These are phyloP conservation scores for Saccharomyces kudriavzevii DNA, from an alignment of 805 yeast genomes.

Conservation along the genomic window DNA sequence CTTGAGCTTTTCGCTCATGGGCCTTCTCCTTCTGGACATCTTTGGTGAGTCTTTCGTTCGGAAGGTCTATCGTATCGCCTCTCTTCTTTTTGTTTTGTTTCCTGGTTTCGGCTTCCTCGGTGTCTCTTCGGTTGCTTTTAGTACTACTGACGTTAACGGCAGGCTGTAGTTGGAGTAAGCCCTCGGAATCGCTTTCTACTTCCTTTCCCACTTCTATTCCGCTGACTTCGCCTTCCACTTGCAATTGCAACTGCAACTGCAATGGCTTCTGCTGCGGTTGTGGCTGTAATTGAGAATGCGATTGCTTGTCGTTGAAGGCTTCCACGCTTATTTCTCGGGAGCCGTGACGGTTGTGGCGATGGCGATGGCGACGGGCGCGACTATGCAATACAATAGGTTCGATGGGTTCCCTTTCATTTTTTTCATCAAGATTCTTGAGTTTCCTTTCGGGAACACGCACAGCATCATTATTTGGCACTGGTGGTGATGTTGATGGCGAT, in stretches of 20 bases:
- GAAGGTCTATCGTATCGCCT: not conserved
- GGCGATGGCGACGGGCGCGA: not conserved
- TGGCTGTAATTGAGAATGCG: not conserved
- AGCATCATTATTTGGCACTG: not conserved
- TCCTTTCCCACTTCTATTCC: not conserved
- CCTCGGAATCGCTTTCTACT: not conserved
- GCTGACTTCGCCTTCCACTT: not conserved
- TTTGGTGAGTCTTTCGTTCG: not conserved
- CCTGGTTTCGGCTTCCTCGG: not conserved
- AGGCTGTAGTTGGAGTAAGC: constrained; percentile 6
- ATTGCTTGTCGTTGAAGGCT: not conserved
- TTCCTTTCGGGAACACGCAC: not conserved
- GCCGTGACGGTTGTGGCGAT: not conserved
- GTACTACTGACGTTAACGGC: constrained; percentile 14
- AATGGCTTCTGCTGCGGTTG: not conserved
- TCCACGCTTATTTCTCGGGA: not conserved
- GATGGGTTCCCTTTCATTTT: not conserved
- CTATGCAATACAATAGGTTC: not conserved
- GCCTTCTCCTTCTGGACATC: not conserved
- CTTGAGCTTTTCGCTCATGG: not conserved
- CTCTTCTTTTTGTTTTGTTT: not conserved
- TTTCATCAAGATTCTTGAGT: not conserved
- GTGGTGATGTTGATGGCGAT: not conserved
- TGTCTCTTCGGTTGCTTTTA: not conserved
- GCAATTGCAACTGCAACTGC: not conserved